These are phyloP conservation scores for Botryotinia globosa DNA, from an alignment of 2,329 filamentous ascomycete species.

Conservation along the genomic window DNA sequence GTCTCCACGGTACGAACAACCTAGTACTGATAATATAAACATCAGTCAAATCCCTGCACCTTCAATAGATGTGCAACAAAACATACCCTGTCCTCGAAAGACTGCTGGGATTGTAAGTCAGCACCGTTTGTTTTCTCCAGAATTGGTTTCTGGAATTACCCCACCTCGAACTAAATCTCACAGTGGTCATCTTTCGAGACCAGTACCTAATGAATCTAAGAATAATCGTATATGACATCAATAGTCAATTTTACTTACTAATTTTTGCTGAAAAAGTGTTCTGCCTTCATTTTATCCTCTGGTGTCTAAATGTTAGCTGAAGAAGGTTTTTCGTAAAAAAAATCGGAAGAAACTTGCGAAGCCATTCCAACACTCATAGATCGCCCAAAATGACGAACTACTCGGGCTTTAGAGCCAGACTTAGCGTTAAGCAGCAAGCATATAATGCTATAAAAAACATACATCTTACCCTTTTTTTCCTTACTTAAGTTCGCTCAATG, in stretches of 20 bases:
- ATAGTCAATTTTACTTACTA: too few species aligned
- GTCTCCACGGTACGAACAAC: not conserved
- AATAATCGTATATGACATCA: not conserved
- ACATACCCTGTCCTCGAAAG: not conserved
- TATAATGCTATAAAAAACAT: not conserved
- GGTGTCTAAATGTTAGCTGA: too few species aligned
- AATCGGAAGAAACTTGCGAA: too few species aligned
- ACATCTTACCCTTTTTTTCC: not conserved
- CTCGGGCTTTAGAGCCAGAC: not conserved
- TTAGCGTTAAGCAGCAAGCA: not conserved
- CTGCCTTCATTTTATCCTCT: too few species aligned
- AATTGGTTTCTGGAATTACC: not conserved
- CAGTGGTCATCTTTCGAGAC: not conserved
- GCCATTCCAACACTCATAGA: too few species aligned
- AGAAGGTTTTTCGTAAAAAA: too few species aligned
- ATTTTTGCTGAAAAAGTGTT: too few species aligned
- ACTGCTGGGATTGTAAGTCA: not conserved
- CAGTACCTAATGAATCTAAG: too few species aligned
- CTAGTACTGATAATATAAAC: too few species aligned
- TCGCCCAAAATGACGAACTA: too few species aligned
- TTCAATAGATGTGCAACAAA: not conserved
- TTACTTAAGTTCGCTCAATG: not conserved
- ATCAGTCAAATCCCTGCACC: too few species aligned
- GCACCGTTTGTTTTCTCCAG: accelerated
- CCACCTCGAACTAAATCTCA: not conserved